Conservation (phyloP, 2,329 filamentous ascomycete species). For the Penicillium digitatum region DNA sequence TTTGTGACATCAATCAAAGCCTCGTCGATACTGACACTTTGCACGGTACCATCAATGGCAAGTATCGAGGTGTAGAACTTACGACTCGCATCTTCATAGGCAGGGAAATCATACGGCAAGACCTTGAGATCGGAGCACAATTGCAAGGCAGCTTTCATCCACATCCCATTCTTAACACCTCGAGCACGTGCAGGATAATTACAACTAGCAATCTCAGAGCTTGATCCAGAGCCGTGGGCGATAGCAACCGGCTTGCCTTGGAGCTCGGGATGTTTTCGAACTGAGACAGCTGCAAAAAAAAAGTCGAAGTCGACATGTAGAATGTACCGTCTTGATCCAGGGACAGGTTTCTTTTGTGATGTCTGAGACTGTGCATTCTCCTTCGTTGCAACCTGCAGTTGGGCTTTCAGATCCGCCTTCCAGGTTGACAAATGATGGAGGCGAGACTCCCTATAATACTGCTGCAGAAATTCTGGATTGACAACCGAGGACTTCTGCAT, state of each 20-base stretch:
- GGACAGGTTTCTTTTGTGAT: conserved; percentile 51
- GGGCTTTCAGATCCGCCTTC: conserved; percentile 91
- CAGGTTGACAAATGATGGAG: conserved; percentile 92
- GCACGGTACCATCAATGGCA: conserved; percentile 73
- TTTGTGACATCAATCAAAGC: conserved; percentile 79
- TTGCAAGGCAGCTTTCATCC: conserved; percentile 89
- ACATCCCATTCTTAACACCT: conserved; percentile 97
- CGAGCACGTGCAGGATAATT: conserved; percentile 86
- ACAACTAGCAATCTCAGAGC: conserved; percentile 94
- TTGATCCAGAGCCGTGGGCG: conserved; percentile 77
- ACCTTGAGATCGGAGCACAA: conserved; percentile 82
- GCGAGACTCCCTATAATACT: conserved; percentile 92
- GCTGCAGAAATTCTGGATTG: conserved; percentile 88
- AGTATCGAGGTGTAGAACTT: conserved; percentile 84
- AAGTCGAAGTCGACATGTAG: conserved; percentile 98
- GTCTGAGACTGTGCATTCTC: conserved; percentile 56
- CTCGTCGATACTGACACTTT: conserved; percentile 96
- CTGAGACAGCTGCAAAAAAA: conserved; percentile 92
- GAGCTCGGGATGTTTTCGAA: conserved; percentile 71
- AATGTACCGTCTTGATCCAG: conserved; percentile 71
- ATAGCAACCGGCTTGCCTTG: conserved; percentile 78
- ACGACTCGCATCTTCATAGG: conserved; percentile 85
- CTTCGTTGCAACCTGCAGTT: conserved; percentile 73
- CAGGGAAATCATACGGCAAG: conserved; percentile 91
- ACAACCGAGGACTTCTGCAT: conserved; percentile 85